Base-by-base conservation (phyloP, 1,284 basidiomycete species). In the Inonotus hispidus region DNA sequence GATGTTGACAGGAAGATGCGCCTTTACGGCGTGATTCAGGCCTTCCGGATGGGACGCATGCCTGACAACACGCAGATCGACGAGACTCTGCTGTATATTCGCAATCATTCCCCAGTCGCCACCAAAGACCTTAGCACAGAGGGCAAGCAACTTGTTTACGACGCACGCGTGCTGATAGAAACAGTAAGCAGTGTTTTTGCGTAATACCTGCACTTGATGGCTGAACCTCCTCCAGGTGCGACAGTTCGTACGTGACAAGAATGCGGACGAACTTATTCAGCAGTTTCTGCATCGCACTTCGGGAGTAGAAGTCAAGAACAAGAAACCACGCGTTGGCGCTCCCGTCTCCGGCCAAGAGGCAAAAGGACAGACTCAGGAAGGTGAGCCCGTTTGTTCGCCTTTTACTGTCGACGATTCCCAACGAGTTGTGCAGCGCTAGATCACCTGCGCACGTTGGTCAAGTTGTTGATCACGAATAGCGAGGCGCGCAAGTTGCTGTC, bases 401-500 rank as follows among this genome's bases (percentile, higher is more conserved):
- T n/a, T n/a, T n/a, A n/a, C n/a, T n/a, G n/a, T n/a, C n/a, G n/a
- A n/a, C n/a, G n/a, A n/a, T n/a, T n/a, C n/a, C n/a, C n/a, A n/a
- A n/a, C n/a, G n/a, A n/a, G n/a, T n/a, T n/a, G n/a, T n/a, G n/a
- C n/a, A n/a, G n/a, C n/a, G n/a, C n/a, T n/a, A n/a, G n/a, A n/a
- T n/a, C 91, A 97, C 73, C 81, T 97, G n/a, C 88, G 92, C 65
- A 93, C 92, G 0, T 81, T 97, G 54, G 75, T 90, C 58, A 82
- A 82, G 23, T 87, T 97, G 66, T 81, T 97, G 68, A 78, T 93
- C 66, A 95, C 93, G 71, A 97, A 96, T 77, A 88, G 87, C 0
- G 95, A 97, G 75, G 88, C 92, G 41, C 89, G 93, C 70, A 97
- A 97, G 74, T 86, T 95, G 56, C 73, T 94, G 59, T 82, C 83